Percentiles rank a stretch among this genome's conserved stretches.
Evolutionary conservation across 2,329 filamentous ascomycete species (phyloP).

Genomic region (Phaeosphaeriaceae sp.): DNA sequence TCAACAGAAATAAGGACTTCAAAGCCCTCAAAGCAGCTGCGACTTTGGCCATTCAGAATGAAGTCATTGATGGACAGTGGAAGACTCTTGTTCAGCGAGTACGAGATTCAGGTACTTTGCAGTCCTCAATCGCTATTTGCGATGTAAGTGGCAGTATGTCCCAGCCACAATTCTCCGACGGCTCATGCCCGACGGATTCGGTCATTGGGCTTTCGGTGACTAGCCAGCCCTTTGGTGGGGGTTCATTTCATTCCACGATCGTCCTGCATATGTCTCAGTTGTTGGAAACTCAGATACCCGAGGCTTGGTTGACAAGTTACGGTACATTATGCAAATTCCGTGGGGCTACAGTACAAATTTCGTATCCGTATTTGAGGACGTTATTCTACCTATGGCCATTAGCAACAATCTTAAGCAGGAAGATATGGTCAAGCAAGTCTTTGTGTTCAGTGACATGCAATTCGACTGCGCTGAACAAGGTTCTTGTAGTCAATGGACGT

Average conservation of each 20-base stretch:
- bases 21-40: constrained; percentile 12
- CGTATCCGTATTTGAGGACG: constrained; percentile 59
- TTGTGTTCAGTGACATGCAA: constrained; percentile 68
- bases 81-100: constrained; percentile 63
- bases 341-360: constrained; percentile 61
- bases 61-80: constrained; percentile 61
- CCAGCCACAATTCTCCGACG: constrained; percentile 50
- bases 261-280: constrained; percentile 52
- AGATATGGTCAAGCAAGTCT: constrained; percentile 67
- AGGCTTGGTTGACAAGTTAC: constrained; percentile 53
- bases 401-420: constrained; percentile 58
- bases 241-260: constrained; percentile 61
- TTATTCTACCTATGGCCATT: constrained; percentile 63
- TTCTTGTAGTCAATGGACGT: constrained; percentile 45
- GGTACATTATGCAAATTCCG: constrained; percentile 27
- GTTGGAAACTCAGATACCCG: constrained; percentile 42
- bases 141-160: constrained; percentile 65
- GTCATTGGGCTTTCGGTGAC: constrained; percentile 63
- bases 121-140: constrained; percentile 62
- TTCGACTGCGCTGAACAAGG: constrained; percentile 55
- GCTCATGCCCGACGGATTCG: constrained; percentile 59
- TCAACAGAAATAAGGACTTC: not conserved
- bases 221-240: constrained; percentile 60
- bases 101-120: constrained; percentile 60
- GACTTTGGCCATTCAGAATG: constrained; percentile 34